Conservation (phyloP, 2,329 filamentous ascomycete species). For the Lecanicillium sp. region DNA sequence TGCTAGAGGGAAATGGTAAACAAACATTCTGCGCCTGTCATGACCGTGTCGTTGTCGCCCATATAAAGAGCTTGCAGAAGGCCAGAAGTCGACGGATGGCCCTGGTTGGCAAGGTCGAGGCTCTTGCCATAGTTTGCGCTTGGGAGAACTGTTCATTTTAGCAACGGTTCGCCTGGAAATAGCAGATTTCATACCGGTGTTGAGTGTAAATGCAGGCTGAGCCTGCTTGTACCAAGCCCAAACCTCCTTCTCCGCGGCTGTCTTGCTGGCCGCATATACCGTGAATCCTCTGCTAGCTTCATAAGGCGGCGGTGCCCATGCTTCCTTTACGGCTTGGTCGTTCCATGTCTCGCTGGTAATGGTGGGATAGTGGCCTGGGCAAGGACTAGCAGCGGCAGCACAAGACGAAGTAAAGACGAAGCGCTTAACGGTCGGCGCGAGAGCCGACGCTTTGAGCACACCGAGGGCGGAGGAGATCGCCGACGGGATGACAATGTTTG, state of each 20-base stretch:
- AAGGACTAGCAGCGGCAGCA: slow-evolving; percentile 12
- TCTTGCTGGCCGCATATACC: slow-evolving; percentile 32
- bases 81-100: slow-evolving; percentile 13
- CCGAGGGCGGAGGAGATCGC: slow-evolving; percentile 19
- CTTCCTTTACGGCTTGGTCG: slow-evolving; percentile 20
- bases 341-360: slow-evolving; percentile 24
- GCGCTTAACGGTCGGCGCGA: slow-evolving; percentile 25
- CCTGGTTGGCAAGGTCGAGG: slow-evolving; percentile 10
- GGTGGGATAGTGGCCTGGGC: slow-evolving; percentile 14
- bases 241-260: slow-evolving; percentile 23
- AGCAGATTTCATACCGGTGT: slow-evolving; percentile 15
- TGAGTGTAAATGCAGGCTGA: slow-evolving; percentile 19
- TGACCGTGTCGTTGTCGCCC: slow-evolving; percentile 9
- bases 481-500: slow-evolving; percentile 29
- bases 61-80: slow-evolving; percentile 14
- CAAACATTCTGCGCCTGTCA: slow-evolving; percentile 4
- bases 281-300: slow-evolving; percentile 14
- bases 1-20: not conserved
- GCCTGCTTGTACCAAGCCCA: slow-evolving; percentile 27
- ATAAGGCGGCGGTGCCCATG: slow-evolving; percentile 29
- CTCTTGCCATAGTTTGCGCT: slow-evolving; percentile 11
- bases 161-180: no score
- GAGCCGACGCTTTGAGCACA: slow-evolving; percentile 26
- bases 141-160: not conserved
- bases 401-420: slow-evolving; percentile 33